Base-by-base conservation (phyloP, 2,329 filamentous ascomycete genomes). In the Aspergillus costaricaensis region DNA sequence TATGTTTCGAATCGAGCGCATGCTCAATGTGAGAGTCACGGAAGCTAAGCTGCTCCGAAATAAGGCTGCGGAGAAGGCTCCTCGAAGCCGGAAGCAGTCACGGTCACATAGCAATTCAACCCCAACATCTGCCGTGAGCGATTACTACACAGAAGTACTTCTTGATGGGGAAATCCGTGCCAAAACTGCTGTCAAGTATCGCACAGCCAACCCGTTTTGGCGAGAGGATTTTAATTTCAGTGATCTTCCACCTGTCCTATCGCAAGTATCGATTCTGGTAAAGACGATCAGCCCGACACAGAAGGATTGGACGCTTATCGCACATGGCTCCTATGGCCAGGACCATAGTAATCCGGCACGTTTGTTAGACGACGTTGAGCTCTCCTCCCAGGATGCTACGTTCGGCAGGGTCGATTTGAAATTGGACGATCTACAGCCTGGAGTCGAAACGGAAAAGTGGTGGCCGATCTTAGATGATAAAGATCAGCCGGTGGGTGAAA, bases 371-470 rank as follows among this genome's bases (percentile, higher is more conserved):
- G 79, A 81, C 51, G 73, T 82, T 32, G 79, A 82, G 60, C 72
- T 82, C 19, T 77, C 79, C 39, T 77, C 80, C 10, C 76, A 81
- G 55, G 80, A 82, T 65, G 71, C 78, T 32, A 75, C 76, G 5
- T 79, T 76, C 60, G 80, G 80, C 39, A 84, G 83, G 63, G 89
- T 96, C n/a, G 91, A 96, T 67, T 86, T 97, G 30, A 85, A 88
- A 19, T 80, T 97, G 7, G 89, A 93, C 60, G 89, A 92, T 63
- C 76, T 96, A 15, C 91, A 94, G 39, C 83, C 86, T 0, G 89
- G 88, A 15, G 89, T 89, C 70, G 90, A 94, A 59, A 84, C 88
- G 36, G 94, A 98, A 75, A 89, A 92, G 70, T 97, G 94, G 94
- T 90, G 92, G 80, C 89, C 88, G 15, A 86, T 96, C 21, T 77